These are phyloP conservation scores for Diaporthe longicolla DNA, from an alignment of 2,329 filamentous ascomycete genomes.

Conservation along the genomic window DNA sequence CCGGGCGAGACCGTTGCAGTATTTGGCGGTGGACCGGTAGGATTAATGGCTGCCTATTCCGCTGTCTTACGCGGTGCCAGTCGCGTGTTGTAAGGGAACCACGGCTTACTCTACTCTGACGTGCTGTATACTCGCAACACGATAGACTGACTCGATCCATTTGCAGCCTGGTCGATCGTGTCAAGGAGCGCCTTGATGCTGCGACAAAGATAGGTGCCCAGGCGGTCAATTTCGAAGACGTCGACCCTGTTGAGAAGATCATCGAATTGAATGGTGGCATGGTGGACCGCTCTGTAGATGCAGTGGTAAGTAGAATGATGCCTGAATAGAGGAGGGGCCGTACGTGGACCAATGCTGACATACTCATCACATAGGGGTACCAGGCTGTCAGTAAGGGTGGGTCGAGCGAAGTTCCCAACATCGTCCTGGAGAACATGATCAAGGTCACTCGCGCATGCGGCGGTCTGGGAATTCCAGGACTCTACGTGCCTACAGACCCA, in stretches of 20 bases:
- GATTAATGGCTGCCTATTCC: conserved; percentile 76
- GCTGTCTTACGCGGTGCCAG: conserved; percentile 72
- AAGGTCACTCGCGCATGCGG: conserved; percentile 72
- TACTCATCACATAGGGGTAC: conserved; percentile 59
- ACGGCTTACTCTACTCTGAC: no score
- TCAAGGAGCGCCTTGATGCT: conserved; percentile 69
- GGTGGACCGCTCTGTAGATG: conserved; percentile 76
- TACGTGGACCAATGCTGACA: background rate
- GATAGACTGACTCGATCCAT: background rate
- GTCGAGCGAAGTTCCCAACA: conserved; percentile 72
- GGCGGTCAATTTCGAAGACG: conserved; percentile 72
- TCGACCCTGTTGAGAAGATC: conserved; percentile 72
- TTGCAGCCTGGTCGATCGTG: conserved; percentile 69
- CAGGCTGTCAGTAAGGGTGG: conserved; percentile 71
- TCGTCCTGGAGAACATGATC: conserved; percentile 75
- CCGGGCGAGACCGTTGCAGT: conserved; percentile 74
- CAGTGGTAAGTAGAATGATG: conserved; percentile 55
- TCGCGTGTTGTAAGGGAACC: conserved; percentile 60
- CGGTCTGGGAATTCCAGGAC: conserved; percentile 72
- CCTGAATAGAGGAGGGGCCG: background rate
- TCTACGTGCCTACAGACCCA: conserved; percentile 67
- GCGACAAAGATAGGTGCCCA: conserved; percentile 74
- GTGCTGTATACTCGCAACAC: no score
- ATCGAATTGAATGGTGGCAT: conserved; percentile 70
- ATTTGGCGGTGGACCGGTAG: conserved; percentile 76